Evolutionary conservation across 2,329 filamentous ascomycete genomes (phyloP), one percentile per base, ranked within the genome.

Genomic region (Graphium sp.): DNA sequence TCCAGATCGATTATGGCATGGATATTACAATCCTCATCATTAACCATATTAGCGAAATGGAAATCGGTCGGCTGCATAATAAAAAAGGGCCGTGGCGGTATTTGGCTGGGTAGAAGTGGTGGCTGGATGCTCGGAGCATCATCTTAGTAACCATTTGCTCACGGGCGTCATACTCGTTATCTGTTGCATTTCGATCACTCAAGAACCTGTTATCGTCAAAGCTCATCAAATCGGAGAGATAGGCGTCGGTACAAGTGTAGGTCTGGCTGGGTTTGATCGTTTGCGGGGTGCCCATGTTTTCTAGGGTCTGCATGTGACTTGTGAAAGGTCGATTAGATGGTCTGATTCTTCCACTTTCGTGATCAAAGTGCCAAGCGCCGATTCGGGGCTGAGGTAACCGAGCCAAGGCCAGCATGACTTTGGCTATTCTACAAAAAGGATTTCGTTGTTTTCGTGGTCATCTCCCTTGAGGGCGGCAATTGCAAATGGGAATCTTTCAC

Each of bases 1-100:
- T 52, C 48, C 13, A 47, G 39, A 32, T 53, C 47, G 11, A 53
- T 43, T 1, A 52, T 20, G 24, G 37, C 38, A 7, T 38, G 47
- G 18, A 53, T 37, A 26, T 53, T 49, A 47, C 46, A 50, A 16
- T 50, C 27, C 15, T 48, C 28, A 31, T 53, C 46, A 8, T 52
- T 45, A 17, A 53, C 41, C 17, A 55, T 44, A 26, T 53, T 53
- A 21, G 46, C 44, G 14, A 26, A 32, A 34, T 51, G 40, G 11
- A 52, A 32, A 30, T 53, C 45, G 13, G 44, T 48, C 22, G 52
- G 27, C 18, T 40, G 35, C 9, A 49, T 36, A 30, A 37, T n/a
- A n/a, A 12, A 26, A 43, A 49, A 7, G 44, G 45, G 2, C 45
- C 44, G 22, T 45, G 25, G 12, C 41, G 35, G 16, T 37, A 27